Percentiles rank a stretch among this genome's conserved stretches.
phyloP scores from a whole-genome alignment of 306 rosid species.

The Lathyrus sativus region DNA sequence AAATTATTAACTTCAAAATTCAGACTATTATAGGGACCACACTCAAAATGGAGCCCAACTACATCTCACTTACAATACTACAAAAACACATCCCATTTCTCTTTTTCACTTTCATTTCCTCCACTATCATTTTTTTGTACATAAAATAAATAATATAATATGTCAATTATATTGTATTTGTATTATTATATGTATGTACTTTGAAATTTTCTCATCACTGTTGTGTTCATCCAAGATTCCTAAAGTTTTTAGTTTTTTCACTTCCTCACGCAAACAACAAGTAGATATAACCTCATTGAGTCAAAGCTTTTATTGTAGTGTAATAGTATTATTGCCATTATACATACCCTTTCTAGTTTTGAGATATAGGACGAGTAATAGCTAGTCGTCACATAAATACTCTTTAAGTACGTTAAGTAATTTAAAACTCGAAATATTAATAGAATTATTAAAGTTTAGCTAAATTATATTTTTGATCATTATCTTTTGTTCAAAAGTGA shows the following conservation, averaged over 20 bases:
- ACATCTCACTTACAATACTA: not conserved
- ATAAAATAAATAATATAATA: not conserved
- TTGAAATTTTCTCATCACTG: not conserved
- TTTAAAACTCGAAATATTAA: not conserved
- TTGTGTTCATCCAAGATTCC: constrained; percentile 44
- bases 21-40: constrained; percentile 16
- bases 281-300: constrained; percentile 29
- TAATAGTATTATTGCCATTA: not conserved
- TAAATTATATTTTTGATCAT: too few relatives aligned
- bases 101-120: not conserved
- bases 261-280: constrained; percentile 49
- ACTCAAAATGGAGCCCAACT: constrained; percentile 28
- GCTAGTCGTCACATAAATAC: not conserved
- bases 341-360: constrained; percentile 17
- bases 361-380: not conserved
- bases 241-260: constrained; percentile 38
- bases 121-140: not conserved
- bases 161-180: constrained; percentile 1
- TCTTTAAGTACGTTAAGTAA: not conserved
- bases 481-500: too few relatives aligned
- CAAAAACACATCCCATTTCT: not conserved
- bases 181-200: not conserved
- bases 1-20: not conserved
- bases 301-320: constrained; percentile 35
- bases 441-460: not conserved